Percentiles rank a stretch among this genome's conserved stretches.
These are phyloP conservation scores for Candida yuanshanica DNA, from an alignment of 805 yeast species.

Conservation along the genomic window DNA sequence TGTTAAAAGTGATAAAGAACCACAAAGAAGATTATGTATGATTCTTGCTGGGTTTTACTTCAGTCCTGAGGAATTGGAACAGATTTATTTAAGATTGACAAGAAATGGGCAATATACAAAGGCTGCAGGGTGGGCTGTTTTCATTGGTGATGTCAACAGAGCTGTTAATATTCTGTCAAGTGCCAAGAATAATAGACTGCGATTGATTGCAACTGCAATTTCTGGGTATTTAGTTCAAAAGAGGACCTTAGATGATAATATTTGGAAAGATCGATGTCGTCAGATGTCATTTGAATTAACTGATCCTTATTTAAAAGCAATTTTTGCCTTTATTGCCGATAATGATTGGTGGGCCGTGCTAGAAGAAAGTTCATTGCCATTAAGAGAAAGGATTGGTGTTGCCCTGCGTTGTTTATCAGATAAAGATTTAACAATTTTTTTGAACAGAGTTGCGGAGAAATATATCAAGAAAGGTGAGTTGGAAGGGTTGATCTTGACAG, in stretches of 20 bases:
- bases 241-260: constrained; percentile 34
- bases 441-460: constrained; percentile 61
- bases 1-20: constrained; percentile 44
- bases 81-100: constrained; percentile 52
- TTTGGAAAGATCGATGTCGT: constrained; percentile 94
- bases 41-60: constrained; percentile 90
- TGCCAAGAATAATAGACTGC: constrained; percentile 64
- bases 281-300: constrained; percentile 81
- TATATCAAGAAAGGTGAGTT: constrained; percentile 78
- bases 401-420: constrained; percentile 84
- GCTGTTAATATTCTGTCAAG: constrained; percentile 76
- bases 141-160: constrained; percentile 78
- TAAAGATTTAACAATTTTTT: constrained; percentile 65
- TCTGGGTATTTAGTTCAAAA: constrained; percentile 80
- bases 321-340: constrained; percentile 90
- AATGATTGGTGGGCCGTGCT: constrained; percentile 95
- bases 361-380: constrained; percentile 82
- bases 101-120: constrained; percentile 62
- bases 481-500: constrained; percentile 87
- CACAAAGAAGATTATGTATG: constrained; percentile 73
- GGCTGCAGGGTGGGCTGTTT: constrained; percentile 98
- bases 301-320: constrained; percentile 84
- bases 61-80: constrained; percentile 68
- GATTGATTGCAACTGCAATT: constrained; percentile 87
- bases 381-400: constrained; percentile 84